phyloP scores from a whole-genome alignment of 257 asterid genomes.

The Forsythia viridissima region DNA sequence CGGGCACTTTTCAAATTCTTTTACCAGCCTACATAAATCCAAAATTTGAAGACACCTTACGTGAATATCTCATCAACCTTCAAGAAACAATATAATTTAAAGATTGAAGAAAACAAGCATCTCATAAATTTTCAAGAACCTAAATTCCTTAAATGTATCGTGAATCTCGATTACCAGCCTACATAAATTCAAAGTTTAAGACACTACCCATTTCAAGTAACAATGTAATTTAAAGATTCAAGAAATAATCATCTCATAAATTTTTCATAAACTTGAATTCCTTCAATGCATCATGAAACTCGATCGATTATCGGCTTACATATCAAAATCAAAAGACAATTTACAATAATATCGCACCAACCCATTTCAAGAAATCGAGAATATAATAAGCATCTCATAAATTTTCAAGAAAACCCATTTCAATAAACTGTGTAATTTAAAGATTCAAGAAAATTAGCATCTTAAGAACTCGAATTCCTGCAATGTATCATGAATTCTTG shows the following conservation, averaged over 20 bases:
- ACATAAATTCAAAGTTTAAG: not conserved
- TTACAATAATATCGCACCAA: not conserved
- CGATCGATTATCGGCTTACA: not conserved
- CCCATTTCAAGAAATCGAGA: slow-evolving; percentile 1
- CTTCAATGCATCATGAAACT: not conserved
- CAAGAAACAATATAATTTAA: not conserved
- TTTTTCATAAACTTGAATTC: not conserved
- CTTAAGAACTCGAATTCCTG: not conserved
- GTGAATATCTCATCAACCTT: slow-evolving; percentile 23
- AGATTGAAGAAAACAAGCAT: not conserved
- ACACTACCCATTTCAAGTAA: not conserved
- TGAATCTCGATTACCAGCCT: not conserved
- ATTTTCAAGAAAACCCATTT: too few species aligned
- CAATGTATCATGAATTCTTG: not conserved
- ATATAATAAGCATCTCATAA: not conserved
- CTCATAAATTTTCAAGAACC: not conserved
- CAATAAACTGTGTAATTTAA: too few species aligned
- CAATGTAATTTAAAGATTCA: not conserved
- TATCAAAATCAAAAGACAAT: not conserved
- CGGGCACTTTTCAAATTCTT: slow-evolving; percentile 20
- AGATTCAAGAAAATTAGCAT: slow-evolving; percentile 13
- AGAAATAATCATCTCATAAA: slow-evolving; percentile 7
- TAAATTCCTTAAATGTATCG: not conserved
- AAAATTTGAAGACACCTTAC: slow-evolving; percentile 12
- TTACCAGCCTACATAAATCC: slow-evolving; percentile 33